Evolutionary conservation across 2,329 filamentous ascomycete species (phyloP).

Genomic region (Xylaria sp.): DNA sequence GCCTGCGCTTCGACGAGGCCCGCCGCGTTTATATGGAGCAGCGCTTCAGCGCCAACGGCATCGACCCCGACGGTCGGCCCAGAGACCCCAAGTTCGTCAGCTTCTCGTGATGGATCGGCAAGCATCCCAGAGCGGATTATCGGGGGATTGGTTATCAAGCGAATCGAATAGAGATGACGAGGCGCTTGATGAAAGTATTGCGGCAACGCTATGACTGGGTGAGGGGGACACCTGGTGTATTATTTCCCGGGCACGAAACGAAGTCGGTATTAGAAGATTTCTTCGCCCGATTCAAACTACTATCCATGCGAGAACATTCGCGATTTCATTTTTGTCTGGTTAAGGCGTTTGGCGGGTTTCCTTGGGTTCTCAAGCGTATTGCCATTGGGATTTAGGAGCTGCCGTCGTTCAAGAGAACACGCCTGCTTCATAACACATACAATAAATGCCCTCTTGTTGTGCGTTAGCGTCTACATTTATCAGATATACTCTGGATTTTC

Average conservation of each 20-base stretch:
- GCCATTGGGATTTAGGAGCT: not conserved
- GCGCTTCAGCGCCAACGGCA: slow-evolving; percentile 84
- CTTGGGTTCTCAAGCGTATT: slow-evolving; percentile 4
- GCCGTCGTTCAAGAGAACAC: not conserved
- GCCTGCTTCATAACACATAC: not conserved
- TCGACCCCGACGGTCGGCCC: slow-evolving; percentile 85
- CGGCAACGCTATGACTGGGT: not conserved
- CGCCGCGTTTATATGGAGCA: slow-evolving; percentile 84
- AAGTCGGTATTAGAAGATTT: not conserved
- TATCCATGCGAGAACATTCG: slow-evolving; percentile 23
- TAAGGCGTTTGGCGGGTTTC: slow-evolving; percentile 24
- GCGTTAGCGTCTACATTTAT: not conserved
- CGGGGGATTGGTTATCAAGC: too few relatives aligned
- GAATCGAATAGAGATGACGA: not conserved
- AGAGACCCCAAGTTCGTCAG: slow-evolving; percentile 95
- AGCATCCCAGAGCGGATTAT: too few relatives aligned
- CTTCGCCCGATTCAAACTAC: slow-evolving; percentile 1
- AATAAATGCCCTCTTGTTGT: not conserved
- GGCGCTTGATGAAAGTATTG: not conserved
- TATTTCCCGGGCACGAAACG: not conserved
- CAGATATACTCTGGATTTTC: slow-evolving; percentile 17
- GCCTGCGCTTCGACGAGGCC: slow-evolving; percentile 89
- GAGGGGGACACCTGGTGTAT: not conserved
- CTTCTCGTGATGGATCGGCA: slow-evolving; percentile 72
- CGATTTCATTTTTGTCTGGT: slow-evolving; percentile 26